Evolutionary conservation across 306 rosid genomes (phyloP), one percentile per base, ranked within the genome.

Genomic region (Cucurbita ficifolia): DNA sequence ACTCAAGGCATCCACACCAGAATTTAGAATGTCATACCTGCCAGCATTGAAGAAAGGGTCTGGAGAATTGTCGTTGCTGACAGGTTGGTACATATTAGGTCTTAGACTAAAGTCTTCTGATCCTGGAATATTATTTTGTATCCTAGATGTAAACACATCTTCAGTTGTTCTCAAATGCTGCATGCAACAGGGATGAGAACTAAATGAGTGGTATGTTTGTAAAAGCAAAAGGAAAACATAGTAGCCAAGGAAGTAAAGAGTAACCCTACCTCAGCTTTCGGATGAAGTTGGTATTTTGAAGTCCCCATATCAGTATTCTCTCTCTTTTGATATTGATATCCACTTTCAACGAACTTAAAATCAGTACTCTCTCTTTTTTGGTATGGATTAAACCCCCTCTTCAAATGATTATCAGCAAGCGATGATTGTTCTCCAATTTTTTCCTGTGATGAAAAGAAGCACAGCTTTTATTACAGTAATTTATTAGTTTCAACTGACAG

Each of bases 361-460:
- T 75, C 83, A 48, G 78, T 81, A 75, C 77, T 82, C 43, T 81
- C 86, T 79, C 86, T 77, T 38, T 73, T 75, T 73, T 12, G 8
- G 43, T 65, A 19, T 65, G 45, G 88, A 80, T 29, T 29, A 29
- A 76, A 81, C 76, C 83, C 86, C 82, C 70, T 82, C 78, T 81
- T 87, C 54, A 68, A 82, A 73, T 69, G 88, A 53, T 35, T 79
- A 72, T 83, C 85, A 62, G 68, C 77, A 52, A 77, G 77, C 10
- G 94, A 79, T 62, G 77, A 73, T 83, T 86, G 76, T 81, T 88
- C 89, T 78, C 86, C 84, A 74, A 88, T 85, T 86, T 85, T 87
- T 79, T 93, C 96, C 96, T 90, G 94, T 60, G 58, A 60, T 40
- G 22, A 75, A 50, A 48, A 42, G 70, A 79, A 55, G 13, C 58